Evolutionary conservation across 805 yeast species (phyloP).

Genomic region (Ogataea pilisensis): DNA sequence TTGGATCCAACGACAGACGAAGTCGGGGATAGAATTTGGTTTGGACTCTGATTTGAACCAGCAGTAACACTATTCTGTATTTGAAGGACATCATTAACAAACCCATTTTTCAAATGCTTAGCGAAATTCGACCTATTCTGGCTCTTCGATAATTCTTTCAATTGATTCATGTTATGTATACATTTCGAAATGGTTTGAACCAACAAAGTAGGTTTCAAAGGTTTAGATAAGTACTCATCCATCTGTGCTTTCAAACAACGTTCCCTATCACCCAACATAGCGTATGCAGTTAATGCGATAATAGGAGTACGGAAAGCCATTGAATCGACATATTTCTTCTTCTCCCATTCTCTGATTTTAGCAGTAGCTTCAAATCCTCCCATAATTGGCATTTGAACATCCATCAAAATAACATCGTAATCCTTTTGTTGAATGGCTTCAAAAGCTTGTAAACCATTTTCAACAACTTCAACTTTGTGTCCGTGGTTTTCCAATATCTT

Average conservation of each 20-base stretch:
- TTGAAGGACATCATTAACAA: conserved; percentile 13
- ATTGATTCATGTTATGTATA: conserved; percentile 62
- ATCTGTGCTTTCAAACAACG: conserved; percentile 82
- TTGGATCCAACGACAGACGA: not conserved
- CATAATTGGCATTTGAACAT: conserved; percentile 94
- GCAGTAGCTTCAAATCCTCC: conserved; percentile 93
- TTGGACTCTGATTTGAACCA: not conserved
- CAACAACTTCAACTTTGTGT: conserved; percentile 79
- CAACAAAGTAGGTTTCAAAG: conserved; percentile 75
- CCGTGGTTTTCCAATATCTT: conserved; percentile 82
- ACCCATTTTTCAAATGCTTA: conserved; percentile 21
- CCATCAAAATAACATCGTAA: conserved; percentile 85
- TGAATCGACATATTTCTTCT: conserved; percentile 64
- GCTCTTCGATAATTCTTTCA: conserved; percentile 49
- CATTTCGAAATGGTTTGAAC: conserved; percentile 84
- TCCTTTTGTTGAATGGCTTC: conserved; percentile 64
- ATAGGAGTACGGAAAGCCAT: conserved; percentile 77
- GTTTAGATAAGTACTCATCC: conserved; percentile 90
- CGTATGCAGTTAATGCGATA: conserved; percentile 88
- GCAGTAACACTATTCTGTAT: conserved; percentile 3
- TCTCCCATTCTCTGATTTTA: conserved; percentile 84
- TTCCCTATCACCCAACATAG: conserved; percentile 91
- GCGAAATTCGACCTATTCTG: conserved; percentile 46
- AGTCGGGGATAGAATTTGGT: no score
- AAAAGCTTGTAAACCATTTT: conserved; percentile 78